A percentile compares a stretch with the other conserved stretches of the same genome.
phyloP scores from a whole-genome alignment of 352 stramenopile species.

The Globisporangium recalcitrans region DNA sequence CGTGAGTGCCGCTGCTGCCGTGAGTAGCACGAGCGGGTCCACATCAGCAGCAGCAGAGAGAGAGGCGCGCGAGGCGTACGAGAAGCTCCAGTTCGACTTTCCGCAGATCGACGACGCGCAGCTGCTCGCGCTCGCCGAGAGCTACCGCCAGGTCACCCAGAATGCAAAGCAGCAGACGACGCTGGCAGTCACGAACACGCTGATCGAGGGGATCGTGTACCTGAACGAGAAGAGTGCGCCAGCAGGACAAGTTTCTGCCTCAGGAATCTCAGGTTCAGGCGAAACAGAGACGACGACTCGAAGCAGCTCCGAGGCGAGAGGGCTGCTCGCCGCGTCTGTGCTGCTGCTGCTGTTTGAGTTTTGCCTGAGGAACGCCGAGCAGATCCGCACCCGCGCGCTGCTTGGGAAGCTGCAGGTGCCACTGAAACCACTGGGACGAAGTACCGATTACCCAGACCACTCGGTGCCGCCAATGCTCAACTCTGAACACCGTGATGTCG shows the following conservation, averaged over 20 bases:
- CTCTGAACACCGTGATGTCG: not conserved
- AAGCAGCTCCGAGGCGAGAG: slow-evolving; percentile 25
- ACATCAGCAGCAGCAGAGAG: not conserved
- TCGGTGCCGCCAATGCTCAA: not conserved
- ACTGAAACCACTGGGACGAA: not conserved
- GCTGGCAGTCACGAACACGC: slow-evolving; percentile 31
- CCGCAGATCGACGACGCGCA: slow-evolving; percentile 31
- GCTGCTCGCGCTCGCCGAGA: slow-evolving; percentile 34
- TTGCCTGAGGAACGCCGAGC: slow-evolving; percentile 22
- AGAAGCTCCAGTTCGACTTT: slow-evolving; percentile 55
- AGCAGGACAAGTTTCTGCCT: slow-evolving; percentile 7
- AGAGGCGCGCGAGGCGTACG: slow-evolving; percentile 28
- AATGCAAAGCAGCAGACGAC: not conserved
- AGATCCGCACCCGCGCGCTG: slow-evolving; percentile 18
- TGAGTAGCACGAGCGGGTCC: not conserved
- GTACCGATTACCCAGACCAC: not conserved
- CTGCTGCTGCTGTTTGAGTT: slow-evolving; percentile 35
- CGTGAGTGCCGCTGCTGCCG: too few relatives aligned
- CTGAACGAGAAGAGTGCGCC: slow-evolving; percentile 26
- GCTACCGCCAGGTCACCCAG: slow-evolving; percentile 31
- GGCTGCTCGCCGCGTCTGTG: slow-evolving; percentile 35
- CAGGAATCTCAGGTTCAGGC: too few relatives aligned
- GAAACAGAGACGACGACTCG: not conserved
- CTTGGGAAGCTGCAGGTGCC: slow-evolving; percentile 17
- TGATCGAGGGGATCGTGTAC: slow-evolving; percentile 43